Percentiles rank a stretch among this genome's conserved stretches.
These are phyloP conservation scores for Exophiala viscosa DNA, from an alignment of 2,329 filamentous ascomycete genomes.

Conservation along the genomic window DNA sequence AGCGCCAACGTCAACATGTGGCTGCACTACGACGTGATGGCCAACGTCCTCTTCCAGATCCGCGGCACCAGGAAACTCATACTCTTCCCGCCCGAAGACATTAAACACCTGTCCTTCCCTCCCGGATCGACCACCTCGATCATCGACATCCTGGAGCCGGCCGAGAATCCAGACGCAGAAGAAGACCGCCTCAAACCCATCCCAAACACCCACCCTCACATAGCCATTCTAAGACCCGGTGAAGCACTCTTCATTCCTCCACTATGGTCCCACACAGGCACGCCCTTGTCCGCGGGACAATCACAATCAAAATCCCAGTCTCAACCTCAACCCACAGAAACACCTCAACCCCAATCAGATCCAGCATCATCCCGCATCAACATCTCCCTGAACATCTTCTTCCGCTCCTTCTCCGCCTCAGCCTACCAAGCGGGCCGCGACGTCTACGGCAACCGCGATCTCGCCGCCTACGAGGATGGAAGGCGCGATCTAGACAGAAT, in stretches of 20 bases:
- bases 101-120: slow-evolving; percentile 64
- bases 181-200: slow-evolving; percentile 48
- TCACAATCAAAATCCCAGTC: not conserved
- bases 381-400: slow-evolving; percentile 87
- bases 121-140: slow-evolving; percentile 78
- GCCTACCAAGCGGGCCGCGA: slow-evolving; percentile 73
- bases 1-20: slow-evolving; percentile 81
- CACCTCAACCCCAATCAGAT: not conserved
- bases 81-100: slow-evolving; percentile 74
- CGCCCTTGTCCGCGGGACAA: slow-evolving; percentile 44
- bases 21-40: slow-evolving; percentile 87
- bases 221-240: slow-evolving; percentile 64
- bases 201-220: slow-evolving; percentile 64
- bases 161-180: slow-evolving; percentile 19
- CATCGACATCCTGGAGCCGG: slow-evolving; percentile 63
- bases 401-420: slow-evolving; percentile 60
- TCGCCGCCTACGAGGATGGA: slow-evolving; percentile 79
- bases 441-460: slow-evolving; percentile 82
- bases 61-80: slow-evolving; percentile 68
- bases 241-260: slow-evolving; percentile 78
- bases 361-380: slow-evolving; percentile 46
- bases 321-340: not conserved
- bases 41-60: slow-evolving; percentile 80
- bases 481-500: slow-evolving; percentile 69
- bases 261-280: slow-evolving; percentile 77